Evolutionary conservation across 495 filamentous ascomycete genomes (phyloP).

Genomic region (Talaromyces proteolyticus): DNA sequence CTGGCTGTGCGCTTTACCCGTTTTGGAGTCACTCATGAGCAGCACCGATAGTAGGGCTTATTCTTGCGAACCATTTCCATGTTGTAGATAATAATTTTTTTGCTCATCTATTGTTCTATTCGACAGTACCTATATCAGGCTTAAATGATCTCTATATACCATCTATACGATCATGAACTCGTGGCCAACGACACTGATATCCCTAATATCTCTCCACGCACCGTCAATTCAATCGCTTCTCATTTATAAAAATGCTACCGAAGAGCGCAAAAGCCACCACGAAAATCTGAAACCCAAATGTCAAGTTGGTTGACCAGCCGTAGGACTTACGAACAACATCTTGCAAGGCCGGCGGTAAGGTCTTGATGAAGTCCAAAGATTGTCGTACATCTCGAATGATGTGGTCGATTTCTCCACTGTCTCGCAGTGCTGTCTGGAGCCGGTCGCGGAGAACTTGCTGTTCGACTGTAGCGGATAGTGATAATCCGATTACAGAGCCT

Average conservation of each 20-base stretch:
- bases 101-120: neutral
- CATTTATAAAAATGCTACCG: conserved; percentile 38
- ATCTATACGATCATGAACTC: neutral
- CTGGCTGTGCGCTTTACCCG: neutral
- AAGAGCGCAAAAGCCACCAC: conserved; percentile 41
- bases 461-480: conserved; percentile 62
- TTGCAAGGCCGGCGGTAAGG: conserved; percentile 55
- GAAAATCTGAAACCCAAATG: conserved; percentile 37
- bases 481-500: conserved; percentile 71
- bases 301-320: conserved; percentile 43
- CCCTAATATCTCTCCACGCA: neutral
- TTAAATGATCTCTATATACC: neutral
- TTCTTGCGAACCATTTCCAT: too few species aligned
- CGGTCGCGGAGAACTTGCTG: conserved; percentile 62
- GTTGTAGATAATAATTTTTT: too few species aligned
- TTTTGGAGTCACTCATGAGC: too few species aligned
- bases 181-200: neutral
- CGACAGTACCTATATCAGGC: neutral
- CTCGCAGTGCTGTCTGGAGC: conserved; percentile 46
- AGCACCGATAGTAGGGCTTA: too few species aligned
- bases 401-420: conserved; percentile 54
- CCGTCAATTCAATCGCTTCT: conserved; percentile 25
- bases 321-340: conserved; percentile 66
- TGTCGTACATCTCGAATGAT: conserved; percentile 70
- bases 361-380: conserved; percentile 66